Evolutionary conservation across 2,329 filamentous ascomycete genomes (phyloP), one percentile per base, ranked within the genome.

Genomic region (Elsinoe arachidis): DNA sequence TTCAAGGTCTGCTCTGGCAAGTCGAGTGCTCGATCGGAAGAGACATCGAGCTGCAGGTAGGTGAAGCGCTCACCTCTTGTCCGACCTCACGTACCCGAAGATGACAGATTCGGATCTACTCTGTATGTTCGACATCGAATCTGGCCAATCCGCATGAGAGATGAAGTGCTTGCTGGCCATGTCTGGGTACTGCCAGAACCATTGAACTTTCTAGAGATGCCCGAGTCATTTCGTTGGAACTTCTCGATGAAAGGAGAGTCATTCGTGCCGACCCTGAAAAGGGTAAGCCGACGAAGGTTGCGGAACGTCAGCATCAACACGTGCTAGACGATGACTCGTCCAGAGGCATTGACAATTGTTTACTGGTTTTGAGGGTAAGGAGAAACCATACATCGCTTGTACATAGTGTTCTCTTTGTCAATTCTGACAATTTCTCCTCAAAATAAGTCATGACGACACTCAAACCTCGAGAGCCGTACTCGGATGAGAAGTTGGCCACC

Each of bases 401-500:
- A 30, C 26, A 30, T 30, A 30, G 26, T 30, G 7, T 30, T 7
- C 9, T 30, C 7, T 30, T 9, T 4, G 4, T 30, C 7, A 4
- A 30, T 7, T 30, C 9, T 9, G 26, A 30, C 26, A 9, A 30
- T 30, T 41, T n/a, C 17, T 5, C 11, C 2, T 15, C 38, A 41
- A 41, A n/a, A 39, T 39, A 3, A 19, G 37, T 5, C 52, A 97
- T 97, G 92, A 87, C 91, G 11, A 86, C 86, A 39, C 79, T 95
- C 44, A 74, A 80, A 44, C 88, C 88, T 51, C 83, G 89, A 58
- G 76, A 80, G 58, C 83, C 88, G 0, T 97, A 97, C 75, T 84
- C 86, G 44, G 76, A 84, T 63, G 85, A 88, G 59, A 91, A 97
- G 79, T 82, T 97, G 52, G 77, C 80, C 43, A 76, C 78, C 66